Conservation (phyloP, 225 moss, liverwort and hornwort genomes). For the Lunularia cruciata region DNA sequence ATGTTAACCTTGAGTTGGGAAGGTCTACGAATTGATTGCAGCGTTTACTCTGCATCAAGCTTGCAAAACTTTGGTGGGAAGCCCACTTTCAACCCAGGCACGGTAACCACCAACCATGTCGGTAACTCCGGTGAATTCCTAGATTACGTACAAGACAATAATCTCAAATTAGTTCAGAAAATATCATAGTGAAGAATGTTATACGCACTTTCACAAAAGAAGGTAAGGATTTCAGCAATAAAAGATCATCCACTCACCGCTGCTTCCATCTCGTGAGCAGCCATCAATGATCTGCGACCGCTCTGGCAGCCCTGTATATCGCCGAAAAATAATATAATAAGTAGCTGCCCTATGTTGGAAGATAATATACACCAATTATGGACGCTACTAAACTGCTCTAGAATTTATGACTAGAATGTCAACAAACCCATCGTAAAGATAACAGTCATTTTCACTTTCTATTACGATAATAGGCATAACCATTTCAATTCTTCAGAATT, state of each 20-base stretch:
- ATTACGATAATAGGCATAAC: neutral
- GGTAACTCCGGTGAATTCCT: constrained; percentile 44
- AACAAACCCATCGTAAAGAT: too few species aligned
- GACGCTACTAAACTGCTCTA: too few species aligned
- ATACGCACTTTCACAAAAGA: too few species aligned
- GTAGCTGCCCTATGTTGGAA: neutral
- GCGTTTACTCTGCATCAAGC: neutral
- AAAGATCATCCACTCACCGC: constrained; percentile 40
- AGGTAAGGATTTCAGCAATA: too few species aligned
- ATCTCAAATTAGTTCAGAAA: neutral
- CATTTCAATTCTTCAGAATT: neutral
- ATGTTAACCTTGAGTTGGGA: neutral
- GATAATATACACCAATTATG: too few species aligned
- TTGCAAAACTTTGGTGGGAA: constrained; percentile 17
- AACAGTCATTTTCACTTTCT: too few species aligned
- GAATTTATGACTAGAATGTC: too few species aligned
- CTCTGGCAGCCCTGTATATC: constrained; percentile 73
- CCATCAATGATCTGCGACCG: constrained; percentile 87
- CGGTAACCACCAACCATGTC: constrained; percentile 46
- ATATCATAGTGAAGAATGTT: too few species aligned
- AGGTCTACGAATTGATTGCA: neutral
- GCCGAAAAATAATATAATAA: neutral
- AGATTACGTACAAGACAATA: neutral
- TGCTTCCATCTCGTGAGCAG: constrained; percentile 78
- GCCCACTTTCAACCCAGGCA: constrained; percentile 45